Conservation (phyloP, 2,329 filamentous ascomycete genomes). For the Penicillium occitanis region DNA sequence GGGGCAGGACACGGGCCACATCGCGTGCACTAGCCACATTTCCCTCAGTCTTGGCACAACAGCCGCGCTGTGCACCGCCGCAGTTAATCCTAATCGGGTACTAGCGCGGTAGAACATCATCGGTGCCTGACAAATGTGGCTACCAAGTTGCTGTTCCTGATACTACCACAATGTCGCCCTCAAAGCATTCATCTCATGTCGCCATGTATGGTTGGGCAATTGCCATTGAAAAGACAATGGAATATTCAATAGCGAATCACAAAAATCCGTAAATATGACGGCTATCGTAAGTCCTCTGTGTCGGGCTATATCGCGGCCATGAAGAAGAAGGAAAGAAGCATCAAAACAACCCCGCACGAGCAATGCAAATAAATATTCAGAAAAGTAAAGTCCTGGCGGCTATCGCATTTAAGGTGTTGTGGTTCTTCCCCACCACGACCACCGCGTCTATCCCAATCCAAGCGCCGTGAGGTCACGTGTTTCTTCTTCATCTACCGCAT, state of each 20-base stretch:
- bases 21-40: conserved; percentile 13
- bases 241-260: background rate
- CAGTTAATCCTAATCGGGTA: background rate
- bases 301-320: background rate
- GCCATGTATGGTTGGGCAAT: background rate
- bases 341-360: conserved; percentile 1
- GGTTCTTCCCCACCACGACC: conserved; percentile 10
- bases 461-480: conserved; percentile 6
- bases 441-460: conserved; percentile 14
- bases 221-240: background rate
- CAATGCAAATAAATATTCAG: background rate
- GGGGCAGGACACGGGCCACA: conserved; percentile 10
- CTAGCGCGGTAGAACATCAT: background rate
- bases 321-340: background rate
- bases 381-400: background rate
- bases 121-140: conserved; percentile 9
- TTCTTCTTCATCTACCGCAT: background rate
- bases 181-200: background rate
- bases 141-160: conserved; percentile 1
- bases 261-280: background rate
- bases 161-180: background rate
- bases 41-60: background rate
- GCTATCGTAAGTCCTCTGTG: too few species aligned
- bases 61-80: conserved; percentile 11
- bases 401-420: background rate